Conservation (phyloP, 192 early-diverging fungal genomes). For the Mortierella hygrophila region DNA sequence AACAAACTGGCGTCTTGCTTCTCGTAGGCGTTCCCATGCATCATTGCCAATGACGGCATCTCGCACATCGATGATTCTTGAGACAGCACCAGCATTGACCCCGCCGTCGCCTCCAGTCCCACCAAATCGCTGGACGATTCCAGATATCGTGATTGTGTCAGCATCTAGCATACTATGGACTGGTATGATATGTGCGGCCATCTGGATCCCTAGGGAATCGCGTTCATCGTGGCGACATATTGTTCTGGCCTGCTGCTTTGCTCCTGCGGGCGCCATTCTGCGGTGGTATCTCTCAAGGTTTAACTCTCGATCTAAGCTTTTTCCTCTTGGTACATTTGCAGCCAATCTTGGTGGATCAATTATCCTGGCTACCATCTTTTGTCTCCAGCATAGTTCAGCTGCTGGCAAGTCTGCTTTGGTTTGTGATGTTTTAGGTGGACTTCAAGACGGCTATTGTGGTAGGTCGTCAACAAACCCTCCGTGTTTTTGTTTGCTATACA, state of each 20-base stretch:
- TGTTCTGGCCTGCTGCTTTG: conserved; percentile 62
- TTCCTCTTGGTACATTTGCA: conserved; percentile 65
- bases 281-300: conserved; percentile 65
- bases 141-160: conserved; percentile 14
- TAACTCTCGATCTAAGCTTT: conserved; percentile 47
- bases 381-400: conserved; percentile 47
- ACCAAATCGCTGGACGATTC: conserved; percentile 24
- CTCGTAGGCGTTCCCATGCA: neutral
- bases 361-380: conserved; percentile 56
- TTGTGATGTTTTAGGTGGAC: conserved; percentile 55
- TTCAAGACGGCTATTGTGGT: conserved; percentile 72
- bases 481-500: no score
- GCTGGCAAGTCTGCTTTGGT: conserved; percentile 26
- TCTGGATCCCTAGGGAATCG: conserved; percentile 21
- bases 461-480: neutral
- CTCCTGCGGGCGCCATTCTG: conserved; percentile 61
- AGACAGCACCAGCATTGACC: neutral
- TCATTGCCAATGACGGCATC: neutral
- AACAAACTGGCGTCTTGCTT: neutral
- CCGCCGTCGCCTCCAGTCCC: conserved; percentile 4
- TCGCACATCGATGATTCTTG: neutral
- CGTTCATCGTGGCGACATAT: conserved; percentile 38
- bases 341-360: conserved; percentile 64
- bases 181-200: conserved; percentile 50
- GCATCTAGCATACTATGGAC: conserved; percentile 38